phyloP scores from a whole-genome alignment of 352 stramenopile species.

The Globisporangium carolinianum region DNA sequence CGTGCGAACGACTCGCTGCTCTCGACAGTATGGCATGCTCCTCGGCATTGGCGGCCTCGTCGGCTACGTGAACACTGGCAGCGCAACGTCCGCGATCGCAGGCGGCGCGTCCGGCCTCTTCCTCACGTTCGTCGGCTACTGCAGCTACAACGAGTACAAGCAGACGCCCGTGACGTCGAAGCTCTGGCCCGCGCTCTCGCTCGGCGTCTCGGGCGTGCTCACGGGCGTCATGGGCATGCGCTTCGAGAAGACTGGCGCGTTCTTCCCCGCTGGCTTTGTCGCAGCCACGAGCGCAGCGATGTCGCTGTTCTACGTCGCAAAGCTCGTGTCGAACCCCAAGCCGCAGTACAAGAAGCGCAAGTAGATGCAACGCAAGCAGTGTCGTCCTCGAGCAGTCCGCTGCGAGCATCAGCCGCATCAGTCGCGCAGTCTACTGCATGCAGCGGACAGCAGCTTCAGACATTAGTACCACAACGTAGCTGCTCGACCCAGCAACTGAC shows the following conservation, averaged over 20 bases:
- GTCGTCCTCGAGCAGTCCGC: no score
- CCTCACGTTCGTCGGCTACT: constrained; percentile 76
- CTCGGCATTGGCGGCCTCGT: constrained; percentile 63
- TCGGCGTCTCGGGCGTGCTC: constrained; percentile 53
- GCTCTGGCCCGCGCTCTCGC: constrained; percentile 63
- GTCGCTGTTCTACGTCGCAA: constrained; percentile 76
- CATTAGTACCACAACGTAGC: no score
- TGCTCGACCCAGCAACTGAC: no score
- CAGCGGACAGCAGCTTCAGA: no score
- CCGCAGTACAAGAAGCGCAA: constrained; percentile 78
- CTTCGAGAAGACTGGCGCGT: constrained; percentile 64
- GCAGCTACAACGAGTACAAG: constrained; percentile 81
- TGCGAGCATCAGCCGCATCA: no score
- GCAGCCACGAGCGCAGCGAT: constrained; percentile 60
- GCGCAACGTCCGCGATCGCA: constrained; percentile 52
- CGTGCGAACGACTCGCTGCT: neutral
- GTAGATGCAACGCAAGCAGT: constrained; percentile 10
- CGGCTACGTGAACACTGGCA: constrained; percentile 73
- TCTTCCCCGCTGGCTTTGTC: constrained; percentile 68
- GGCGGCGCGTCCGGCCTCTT: constrained; percentile 61
- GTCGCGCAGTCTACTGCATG: no score
- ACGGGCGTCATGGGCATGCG: constrained; percentile 71
- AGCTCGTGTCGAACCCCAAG: constrained; percentile 60
- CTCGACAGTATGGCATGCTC: constrained; percentile 59
- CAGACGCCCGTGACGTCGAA: constrained; percentile 76